Evolutionary conservation across 805 yeast species (phyloP), one percentile per base, ranked within the genome.

Genomic region (Candida golubevii): DNA sequence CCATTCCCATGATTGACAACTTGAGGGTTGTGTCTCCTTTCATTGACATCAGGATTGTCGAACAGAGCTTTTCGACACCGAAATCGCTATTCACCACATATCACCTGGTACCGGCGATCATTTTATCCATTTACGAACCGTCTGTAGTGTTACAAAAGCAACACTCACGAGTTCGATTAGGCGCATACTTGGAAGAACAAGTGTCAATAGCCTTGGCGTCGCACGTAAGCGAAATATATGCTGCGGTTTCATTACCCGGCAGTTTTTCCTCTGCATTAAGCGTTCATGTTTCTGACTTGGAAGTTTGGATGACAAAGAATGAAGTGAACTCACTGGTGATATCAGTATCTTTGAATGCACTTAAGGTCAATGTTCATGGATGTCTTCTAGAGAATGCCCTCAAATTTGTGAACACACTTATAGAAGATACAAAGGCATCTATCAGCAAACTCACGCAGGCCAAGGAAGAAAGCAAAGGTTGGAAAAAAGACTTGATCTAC

Each of bases 21-120:
- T 11, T 77, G 9, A 65, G 83, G 29, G 44, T 83, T 7, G 72
- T 75, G 1, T 53, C 78, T 4, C 84, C 85, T 0, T 56, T 56
- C 6, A 46, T 79, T 0, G 61, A 66, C 6, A 3, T 80, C 1
- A 57, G 65, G 13, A 59, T 75, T 41, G 71, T 75, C 1, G 66
- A 64, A 3, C 54, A 58, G 26, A 57, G 47, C 15, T 57, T 62
- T 18, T 35, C 46, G 3, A 54, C 54, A 11, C 53, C 58, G 1
- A 36, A 30, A 1, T 57, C 57, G 14, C 53, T 62, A 7, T 48
- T 56, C n/a, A 62, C 68, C 3, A 65, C 70, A 12, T 43, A 71
- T 0, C 62, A 42, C 36, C 54, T 32, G 8, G 45, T 48, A 0
- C 68, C 69, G 11, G 57, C 47, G 14, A 10, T 67, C 2, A 60